These are phyloP conservation scores for Allomyces arbusculus DNA, from an alignment of 192 early-diverging fungal species.

Conservation along the genomic window DNA sequence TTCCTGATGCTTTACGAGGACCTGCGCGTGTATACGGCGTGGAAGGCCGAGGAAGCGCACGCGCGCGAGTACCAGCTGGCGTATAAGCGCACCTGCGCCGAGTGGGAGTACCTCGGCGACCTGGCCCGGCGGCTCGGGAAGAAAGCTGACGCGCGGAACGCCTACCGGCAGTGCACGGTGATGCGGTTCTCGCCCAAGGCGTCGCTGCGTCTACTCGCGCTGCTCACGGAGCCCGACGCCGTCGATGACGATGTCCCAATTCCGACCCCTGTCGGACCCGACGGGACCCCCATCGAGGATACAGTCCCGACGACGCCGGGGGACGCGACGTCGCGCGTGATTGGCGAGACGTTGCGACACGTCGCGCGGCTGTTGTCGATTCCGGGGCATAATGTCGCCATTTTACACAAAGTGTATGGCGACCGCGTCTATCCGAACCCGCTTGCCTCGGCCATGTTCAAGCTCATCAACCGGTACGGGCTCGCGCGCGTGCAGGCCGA, in stretches of 20 bases:
- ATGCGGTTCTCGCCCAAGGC: conserved; percentile 85
- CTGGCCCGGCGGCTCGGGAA: conserved; percentile 70
- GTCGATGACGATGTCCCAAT: conserved; percentile 56
- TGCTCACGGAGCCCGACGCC: conserved; percentile 48
- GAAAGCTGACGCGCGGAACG: conserved; percentile 77
- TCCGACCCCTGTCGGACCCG: conserved; percentile 72
- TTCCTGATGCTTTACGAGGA: conserved; percentile 99
- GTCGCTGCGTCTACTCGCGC: conserved; percentile 65
- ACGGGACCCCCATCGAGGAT: no score
- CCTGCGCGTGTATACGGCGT: conserved; percentile 79
- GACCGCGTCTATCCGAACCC: conserved; percentile 59
- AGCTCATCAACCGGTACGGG: conserved; percentile 66
- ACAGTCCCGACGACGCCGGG: no score
- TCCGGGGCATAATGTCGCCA: neutral
- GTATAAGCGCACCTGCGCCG: conserved; percentile 82
- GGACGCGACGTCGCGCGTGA: neutral
- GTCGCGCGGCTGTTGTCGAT: conserved; percentile 8
- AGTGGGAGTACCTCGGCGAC: conserved; percentile 97
- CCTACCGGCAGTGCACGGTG: conserved; percentile 65
- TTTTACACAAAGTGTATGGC: neutral
- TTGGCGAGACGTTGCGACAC: conserved; percentile 48
- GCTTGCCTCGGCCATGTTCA: conserved; percentile 63
- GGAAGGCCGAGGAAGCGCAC: conserved; percentile 70
- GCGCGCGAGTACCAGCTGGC: conserved; percentile 44
- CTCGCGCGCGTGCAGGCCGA: conserved; percentile 82